Evolutionary conservation across 495 filamentous ascomycete species (phyloP).

Genomic region (Aspergillus sclerotiicarbonarius): DNA sequence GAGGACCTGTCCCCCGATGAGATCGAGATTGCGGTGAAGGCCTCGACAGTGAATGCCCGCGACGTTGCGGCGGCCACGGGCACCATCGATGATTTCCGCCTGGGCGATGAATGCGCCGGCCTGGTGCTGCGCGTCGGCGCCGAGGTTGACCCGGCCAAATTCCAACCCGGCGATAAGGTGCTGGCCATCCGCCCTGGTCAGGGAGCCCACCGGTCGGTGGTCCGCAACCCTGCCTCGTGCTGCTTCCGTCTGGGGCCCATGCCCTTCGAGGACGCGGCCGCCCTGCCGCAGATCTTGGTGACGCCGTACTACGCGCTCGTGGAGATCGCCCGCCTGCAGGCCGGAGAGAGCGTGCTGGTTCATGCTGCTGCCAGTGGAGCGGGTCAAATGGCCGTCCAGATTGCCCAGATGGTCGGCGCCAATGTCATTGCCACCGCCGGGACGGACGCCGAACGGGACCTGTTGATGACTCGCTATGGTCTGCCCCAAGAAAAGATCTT

Average conservation of each 20-base stretch:
- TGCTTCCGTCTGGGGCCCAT: background rate
- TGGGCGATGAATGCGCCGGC: slow-evolving; percentile 1
- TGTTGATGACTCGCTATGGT: background rate
- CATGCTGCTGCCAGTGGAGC: slow-evolving; percentile 54
- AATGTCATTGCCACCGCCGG: slow-evolving; percentile 53
- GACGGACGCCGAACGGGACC: background rate
- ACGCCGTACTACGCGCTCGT: background rate
- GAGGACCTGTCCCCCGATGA: background rate
- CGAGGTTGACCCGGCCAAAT: background rate
- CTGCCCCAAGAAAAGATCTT: background rate
- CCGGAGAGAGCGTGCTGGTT: slow-evolving; percentile 55
- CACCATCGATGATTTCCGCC: background rate
- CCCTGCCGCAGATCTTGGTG: background rate
- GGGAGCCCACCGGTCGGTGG: background rate
- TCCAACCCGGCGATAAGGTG: too few species aligned
- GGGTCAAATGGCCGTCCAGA: slow-evolving; percentile 59
- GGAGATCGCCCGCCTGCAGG: background rate
- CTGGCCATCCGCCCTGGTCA: background rate
- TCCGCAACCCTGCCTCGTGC: background rate
- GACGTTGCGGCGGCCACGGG: background rate
- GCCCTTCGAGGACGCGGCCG: background rate
- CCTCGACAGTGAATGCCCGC: background rate
- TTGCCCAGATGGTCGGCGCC: slow-evolving; percentile 53
- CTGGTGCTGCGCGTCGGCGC: background rate
- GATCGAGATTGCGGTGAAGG: slow-evolving; percentile 3